These are phyloP conservation scores for Logfia minima DNA, from an alignment of 129 eudicot genomes.

Conservation along the genomic window DNA sequence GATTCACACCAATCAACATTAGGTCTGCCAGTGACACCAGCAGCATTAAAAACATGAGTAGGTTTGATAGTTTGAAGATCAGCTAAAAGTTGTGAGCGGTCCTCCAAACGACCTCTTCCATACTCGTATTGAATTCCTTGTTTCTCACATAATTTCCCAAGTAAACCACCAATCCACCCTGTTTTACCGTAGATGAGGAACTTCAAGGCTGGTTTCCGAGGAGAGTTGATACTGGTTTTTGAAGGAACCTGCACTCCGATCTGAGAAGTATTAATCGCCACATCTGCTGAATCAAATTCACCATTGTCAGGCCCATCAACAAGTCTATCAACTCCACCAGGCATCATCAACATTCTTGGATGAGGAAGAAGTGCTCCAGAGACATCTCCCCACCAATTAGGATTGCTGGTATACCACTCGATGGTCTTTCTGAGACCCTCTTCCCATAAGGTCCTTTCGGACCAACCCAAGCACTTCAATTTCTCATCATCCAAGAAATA, in stretches of 20 bases:
- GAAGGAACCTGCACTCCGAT: conserved; percentile 46
- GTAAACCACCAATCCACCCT: conserved; percentile 97
- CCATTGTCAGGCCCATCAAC: conserved; percentile 66
- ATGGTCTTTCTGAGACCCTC: conserved; percentile 88
- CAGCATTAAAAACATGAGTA: conserved; percentile 96
- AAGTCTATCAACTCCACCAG: conserved; percentile 76
- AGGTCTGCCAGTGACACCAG: conserved; percentile 97
- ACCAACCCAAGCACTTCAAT: conserved; percentile 82
- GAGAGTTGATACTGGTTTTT: conserved; percentile 30
- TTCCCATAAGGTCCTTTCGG: conserved; percentile 82
- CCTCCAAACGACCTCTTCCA: conserved; percentile 86
- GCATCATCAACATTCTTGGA: conserved; percentile 99
- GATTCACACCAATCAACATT: conserved; percentile 99
- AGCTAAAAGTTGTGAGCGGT: conserved; percentile 59
- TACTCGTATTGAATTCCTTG: conserved; percentile 82
- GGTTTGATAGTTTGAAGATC: conserved; percentile 72
- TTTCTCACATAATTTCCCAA: conserved; percentile 83
- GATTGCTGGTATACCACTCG: conserved; percentile 86
- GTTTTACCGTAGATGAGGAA: conserved; percentile 90
- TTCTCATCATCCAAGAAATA: conserved; percentile 93
- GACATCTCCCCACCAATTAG: conserved; percentile 96
- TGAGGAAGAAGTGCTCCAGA: conserved; percentile 97
- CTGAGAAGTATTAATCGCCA: conserved; percentile 37
- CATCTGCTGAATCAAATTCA: conserved; percentile 46
- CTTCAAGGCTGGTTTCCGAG: conserved; percentile 58